phyloP scores from a whole-genome alignment of 2,329 filamentous ascomycete species.

The Atkinsonella hypoxylon region DNA sequence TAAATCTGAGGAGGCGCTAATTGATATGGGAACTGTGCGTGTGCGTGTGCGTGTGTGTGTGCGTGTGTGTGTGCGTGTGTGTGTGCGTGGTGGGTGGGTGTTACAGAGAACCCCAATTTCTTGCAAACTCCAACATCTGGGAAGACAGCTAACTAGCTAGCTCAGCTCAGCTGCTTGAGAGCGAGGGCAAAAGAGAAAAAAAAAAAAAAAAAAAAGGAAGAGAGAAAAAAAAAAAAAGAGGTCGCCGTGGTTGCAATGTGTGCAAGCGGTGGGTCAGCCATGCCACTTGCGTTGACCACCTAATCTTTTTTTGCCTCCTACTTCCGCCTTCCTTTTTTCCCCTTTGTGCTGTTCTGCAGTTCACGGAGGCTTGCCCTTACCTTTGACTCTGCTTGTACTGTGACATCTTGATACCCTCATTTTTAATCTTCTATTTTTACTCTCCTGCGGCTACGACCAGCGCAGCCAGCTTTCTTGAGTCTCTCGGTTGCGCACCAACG shows the following conservation, averaged over 20 bases:
- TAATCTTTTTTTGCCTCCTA: slow-evolving; percentile 1
- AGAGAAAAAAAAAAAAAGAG: neutral
- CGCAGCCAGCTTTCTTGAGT: neutral
- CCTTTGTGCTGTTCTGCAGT: neutral
- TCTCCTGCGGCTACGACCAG: neutral
- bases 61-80: too few relatives aligned
- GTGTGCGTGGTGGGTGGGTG: too few relatives aligned
- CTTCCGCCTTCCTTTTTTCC: neutral
- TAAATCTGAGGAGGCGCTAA: too few relatives aligned
- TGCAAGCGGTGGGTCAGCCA: neutral
- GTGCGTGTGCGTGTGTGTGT: too few relatives aligned
- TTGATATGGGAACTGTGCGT: too few relatives aligned
- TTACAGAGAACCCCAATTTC: too few relatives aligned
- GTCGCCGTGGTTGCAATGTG: neutral
- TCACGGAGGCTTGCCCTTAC: neutral
- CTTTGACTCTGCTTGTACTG: neutral
- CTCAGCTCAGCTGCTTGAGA: too few relatives aligned
- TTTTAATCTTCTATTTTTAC: neutral
- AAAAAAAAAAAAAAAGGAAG: neutral
- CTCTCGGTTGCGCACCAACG: neutral
- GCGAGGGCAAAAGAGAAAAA: too few relatives aligned
- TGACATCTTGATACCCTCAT: neutral
- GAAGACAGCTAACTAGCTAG: too few relatives aligned
- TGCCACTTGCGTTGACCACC: neutral
- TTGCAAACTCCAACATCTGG: too few relatives aligned